Conservation (phyloP, 2,329 filamentous ascomycete species). For the Aspergillus hiratsukae region DNA sequence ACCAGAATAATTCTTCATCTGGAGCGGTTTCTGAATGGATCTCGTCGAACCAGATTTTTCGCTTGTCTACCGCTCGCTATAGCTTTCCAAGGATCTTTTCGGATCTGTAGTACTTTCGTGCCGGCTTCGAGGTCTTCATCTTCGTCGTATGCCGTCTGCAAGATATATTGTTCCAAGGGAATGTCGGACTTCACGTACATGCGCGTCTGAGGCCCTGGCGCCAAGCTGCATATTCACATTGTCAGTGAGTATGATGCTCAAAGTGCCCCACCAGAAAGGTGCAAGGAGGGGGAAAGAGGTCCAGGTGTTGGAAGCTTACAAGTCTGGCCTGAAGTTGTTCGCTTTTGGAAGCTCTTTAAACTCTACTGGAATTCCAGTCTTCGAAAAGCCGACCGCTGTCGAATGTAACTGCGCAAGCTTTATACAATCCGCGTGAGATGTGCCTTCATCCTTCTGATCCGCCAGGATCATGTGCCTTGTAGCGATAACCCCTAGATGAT, state of each 20-base stretch:
- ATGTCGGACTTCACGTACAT: conserved; percentile 40
- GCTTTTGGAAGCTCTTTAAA: conserved; percentile 41
- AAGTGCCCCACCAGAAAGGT: too few relatives aligned
- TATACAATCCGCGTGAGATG: conserved; percentile 48
- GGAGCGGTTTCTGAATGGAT: conserved; percentile 5
- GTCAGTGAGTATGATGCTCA: neutral
- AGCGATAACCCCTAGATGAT: conserved; percentile 63
- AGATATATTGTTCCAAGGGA: conserved; percentile 42
- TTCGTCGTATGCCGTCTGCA: conserved; percentile 43
- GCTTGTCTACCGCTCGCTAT: conserved; percentile 70
- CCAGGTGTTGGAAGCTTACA: conserved; percentile 40
- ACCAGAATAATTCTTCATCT: conserved; percentile 12
- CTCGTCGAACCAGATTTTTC: conserved; percentile 46
- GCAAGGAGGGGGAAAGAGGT: neutral
- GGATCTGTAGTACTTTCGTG: conserved; percentile 60
- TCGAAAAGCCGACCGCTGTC: conserved; percentile 70
- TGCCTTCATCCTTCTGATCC: conserved; percentile 53
- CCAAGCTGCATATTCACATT: conserved; percentile 13
- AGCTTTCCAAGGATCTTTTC: conserved; percentile 65
- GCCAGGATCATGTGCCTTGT: conserved; percentile 61
- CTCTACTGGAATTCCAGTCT: conserved; percentile 61
- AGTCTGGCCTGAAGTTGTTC: conserved; percentile 48
- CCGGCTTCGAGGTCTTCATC: conserved; percentile 45
- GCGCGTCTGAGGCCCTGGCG: conserved; percentile 19
- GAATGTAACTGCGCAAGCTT: conserved; percentile 62